Evolutionary conservation across 306 rosid genomes (phyloP).

Genomic region (Prunus armeniaca): DNA sequence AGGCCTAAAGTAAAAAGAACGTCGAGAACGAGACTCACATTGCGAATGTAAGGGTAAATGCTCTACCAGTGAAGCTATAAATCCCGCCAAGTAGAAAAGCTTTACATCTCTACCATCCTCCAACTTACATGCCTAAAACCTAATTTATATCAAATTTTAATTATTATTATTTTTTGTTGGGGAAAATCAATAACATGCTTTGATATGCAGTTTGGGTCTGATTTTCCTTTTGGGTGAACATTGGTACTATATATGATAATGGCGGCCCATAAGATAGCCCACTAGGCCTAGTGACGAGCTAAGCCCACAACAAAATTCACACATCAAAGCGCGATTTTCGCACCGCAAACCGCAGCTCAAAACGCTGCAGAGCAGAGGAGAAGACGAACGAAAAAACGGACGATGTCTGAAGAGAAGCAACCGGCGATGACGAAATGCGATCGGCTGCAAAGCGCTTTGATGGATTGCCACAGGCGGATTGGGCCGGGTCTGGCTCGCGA

Average conservation of each 20-base stretch:
- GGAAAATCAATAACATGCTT: background rate
- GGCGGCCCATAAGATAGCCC: background rate
- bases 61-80: background rate
- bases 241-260: too few relatives aligned
- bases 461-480: slow-evolving; percentile 32
- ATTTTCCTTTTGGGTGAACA: background rate
- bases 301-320: too few relatives aligned
- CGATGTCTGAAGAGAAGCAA: background rate
- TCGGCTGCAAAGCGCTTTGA: slow-evolving; percentile 35
- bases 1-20: background rate
- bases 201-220: background rate
- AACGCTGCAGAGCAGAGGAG: background rate
- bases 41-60: too few relatives aligned
- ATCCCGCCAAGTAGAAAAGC: background rate
- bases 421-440: slow-evolving; percentile 32
- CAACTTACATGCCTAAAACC: background rate
- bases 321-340: background rate
- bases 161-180: background rate
- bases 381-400: background rate
- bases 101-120: background rate
- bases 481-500: slow-evolving; percentile 19
- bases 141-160: background rate
- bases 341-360: background rate
- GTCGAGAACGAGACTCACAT: background rate
- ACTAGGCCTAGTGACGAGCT: background rate